These are phyloP conservation scores for Clonostachys rhizophaga DNA, from an alignment of 2,329 filamentous ascomycete species.

Conservation along the genomic window DNA sequence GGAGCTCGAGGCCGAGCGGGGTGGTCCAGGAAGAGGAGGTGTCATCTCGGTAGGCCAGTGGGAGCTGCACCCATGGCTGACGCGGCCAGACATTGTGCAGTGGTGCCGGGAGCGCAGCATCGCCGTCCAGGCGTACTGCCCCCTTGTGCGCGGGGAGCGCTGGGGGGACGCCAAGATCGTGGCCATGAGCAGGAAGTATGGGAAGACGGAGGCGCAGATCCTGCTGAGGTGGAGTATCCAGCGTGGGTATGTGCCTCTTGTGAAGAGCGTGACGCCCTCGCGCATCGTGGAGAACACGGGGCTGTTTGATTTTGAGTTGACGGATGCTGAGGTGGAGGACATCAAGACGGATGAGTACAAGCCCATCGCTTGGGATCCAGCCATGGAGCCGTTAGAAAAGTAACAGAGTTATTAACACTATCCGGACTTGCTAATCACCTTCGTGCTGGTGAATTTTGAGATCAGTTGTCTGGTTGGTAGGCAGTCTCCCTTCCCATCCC, in stretches of 20 bases:
- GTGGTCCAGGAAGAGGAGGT: conserved; percentile 61
- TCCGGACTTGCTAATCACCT: too few species aligned
- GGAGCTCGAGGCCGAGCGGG: conserved; percentile 56
- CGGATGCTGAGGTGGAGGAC: conserved; percentile 43
- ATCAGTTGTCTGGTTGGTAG: too few species aligned
- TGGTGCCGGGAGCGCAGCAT: conserved; percentile 67
- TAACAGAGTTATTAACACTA: neutral
- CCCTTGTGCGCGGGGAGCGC: conserved; percentile 63
- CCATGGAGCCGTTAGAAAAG: conserved; percentile 36
- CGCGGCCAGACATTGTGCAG: conserved; percentile 69
- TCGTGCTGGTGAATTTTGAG: too few species aligned
- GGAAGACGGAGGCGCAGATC: conserved; percentile 71
- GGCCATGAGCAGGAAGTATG: conserved; percentile 65
- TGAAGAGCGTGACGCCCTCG: conserved; percentile 66
- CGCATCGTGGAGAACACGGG: conserved; percentile 61
- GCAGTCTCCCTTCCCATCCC: too few species aligned
- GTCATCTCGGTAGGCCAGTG: conserved; percentile 81
- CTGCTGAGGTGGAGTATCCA: conserved; percentile 79
- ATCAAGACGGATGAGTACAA: conserved; percentile 46
- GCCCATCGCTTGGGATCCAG: conserved; percentile 54
- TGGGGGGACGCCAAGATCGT: conserved; percentile 63
- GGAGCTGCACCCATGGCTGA: conserved; percentile 87
- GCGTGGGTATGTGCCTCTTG: conserved; percentile 68
- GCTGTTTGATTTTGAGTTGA: conserved; percentile 51
- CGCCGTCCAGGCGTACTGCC: conserved; percentile 59